Conservation (phyloP, 306 rosid species). For the Psophocarpus tetragonolobus region DNA sequence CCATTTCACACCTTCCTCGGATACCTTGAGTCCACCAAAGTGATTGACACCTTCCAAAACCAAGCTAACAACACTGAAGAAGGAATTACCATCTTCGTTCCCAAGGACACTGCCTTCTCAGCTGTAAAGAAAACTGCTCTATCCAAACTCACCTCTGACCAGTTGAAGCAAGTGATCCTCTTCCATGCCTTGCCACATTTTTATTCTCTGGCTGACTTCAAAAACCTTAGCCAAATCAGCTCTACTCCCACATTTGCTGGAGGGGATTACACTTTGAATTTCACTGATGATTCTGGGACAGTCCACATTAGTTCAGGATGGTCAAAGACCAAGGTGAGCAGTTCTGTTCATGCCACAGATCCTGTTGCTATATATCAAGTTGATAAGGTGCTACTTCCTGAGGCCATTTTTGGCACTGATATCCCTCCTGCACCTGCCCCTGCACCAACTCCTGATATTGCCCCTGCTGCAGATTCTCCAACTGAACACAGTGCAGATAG, state of each 20-base stretch:
- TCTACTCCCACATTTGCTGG: slow-evolving; percentile 82
- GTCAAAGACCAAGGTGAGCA: slow-evolving; percentile 75
- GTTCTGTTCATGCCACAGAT: slow-evolving; percentile 82
- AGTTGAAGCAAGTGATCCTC: slow-evolving; percentile 69
- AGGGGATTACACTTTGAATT: slow-evolving; percentile 69
- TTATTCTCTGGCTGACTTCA: slow-evolving; percentile 81
- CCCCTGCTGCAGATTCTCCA: slow-evolving; percentile 85
- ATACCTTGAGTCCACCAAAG: slow-evolving; percentile 78
- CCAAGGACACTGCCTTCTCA: slow-evolving; percentile 66
- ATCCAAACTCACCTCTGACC: slow-evolving; percentile 63
- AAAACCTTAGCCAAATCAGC: slow-evolving; percentile 55
- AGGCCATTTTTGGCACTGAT: slow-evolving; percentile 84
- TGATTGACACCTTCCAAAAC: slow-evolving; percentile 80
- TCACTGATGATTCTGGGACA: slow-evolving; percentile 74
- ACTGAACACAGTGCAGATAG: slow-evolving; percentile 32
- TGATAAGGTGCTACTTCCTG: slow-evolving; percentile 80
- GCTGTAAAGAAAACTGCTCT: slow-evolving; percentile 63
- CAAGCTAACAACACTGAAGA: slow-evolving; percentile 93
- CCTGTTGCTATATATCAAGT: slow-evolving; percentile 86
- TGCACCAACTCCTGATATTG: slow-evolving; percentile 67
- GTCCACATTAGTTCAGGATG: slow-evolving; percentile 71
- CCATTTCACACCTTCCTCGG: slow-evolving; percentile 84
- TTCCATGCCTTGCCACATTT: slow-evolving; percentile 90
- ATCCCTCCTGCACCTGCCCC: slow-evolving; percentile 87
- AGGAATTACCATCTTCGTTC: slow-evolving; percentile 91